Evolutionary conservation across 192 early-diverging fungal genomes (phyloP), one percentile per base, ranked within the genome.

Genomic region (Fimicolochytrium jonesii): DNA sequence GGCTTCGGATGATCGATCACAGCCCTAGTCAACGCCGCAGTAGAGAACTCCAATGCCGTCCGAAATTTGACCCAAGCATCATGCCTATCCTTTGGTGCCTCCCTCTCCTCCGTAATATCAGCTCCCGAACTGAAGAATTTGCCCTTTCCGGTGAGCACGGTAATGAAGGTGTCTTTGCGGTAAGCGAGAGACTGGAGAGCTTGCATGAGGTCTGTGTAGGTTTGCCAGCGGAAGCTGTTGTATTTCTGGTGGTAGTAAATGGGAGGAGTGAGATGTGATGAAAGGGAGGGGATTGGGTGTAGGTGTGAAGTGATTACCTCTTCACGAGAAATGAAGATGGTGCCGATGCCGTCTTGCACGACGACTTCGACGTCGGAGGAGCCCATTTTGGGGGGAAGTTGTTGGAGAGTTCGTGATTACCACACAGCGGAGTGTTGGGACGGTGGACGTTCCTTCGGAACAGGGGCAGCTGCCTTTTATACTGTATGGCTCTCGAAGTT

Each of bases 61-160:
- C 62, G 50, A 28, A 64, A 64, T 28, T 54, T 56, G 22, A 56
- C 36, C 52, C 53, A 64, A 2, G 62, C 62, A 42, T 64, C 52
- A 31, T 56, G 41, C 9, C 20, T 23, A 36, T 46, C 39, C 30
- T 54, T 54, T 7, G 50, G 52, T 3, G 62, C 51, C 5, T 64
- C 62, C 6, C 62, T 33, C 23, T 64, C 53, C 23, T 64, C 62
- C 18, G 62, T 64, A 23, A 64, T 55, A 42, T 64, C 62, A 0
- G 62, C 62, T 31, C 62, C 62, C 20, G 52, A 56, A 31, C 54
- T 58, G 59, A 72, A 72, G 59, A 68, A 72, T 41, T 61, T 68
- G 18, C 70, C 70, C 36, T 61, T 44, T n/a, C 70, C 70, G 2
- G 70, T 67, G n/a, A 72, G 28, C 20, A 72, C 65, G n/a, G 65